These are phyloP conservation scores for Trametes villosa DNA, from an alignment of 768 basidiomycete species.

Conservation along the genomic window DNA sequence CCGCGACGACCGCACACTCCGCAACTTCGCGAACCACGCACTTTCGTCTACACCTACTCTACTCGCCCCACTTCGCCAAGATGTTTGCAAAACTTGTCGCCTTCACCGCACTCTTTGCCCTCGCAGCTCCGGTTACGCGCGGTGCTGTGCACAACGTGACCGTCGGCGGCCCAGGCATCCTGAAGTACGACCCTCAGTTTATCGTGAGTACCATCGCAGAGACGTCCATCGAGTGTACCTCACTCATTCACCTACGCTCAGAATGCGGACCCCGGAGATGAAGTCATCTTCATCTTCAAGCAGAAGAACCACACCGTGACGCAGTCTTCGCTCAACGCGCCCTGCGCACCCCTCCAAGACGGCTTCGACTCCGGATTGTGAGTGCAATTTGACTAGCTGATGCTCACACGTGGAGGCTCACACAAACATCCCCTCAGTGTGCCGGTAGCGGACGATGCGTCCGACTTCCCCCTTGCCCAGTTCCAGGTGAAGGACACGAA, in stretches of 20 bases:
- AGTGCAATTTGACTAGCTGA: constrained; percentile 26
- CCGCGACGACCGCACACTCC: not conserved
- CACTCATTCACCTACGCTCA: constrained; percentile 27
- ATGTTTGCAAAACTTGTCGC: constrained; percentile 29
- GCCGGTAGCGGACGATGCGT: constrained; percentile 48
- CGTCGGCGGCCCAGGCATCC: constrained; percentile 51
- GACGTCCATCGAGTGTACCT: too few relatives aligned
- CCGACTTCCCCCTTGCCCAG: constrained; percentile 50
- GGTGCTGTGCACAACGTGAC: constrained; percentile 47
- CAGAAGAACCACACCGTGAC: constrained; percentile 64
- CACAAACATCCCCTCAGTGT: constrained; percentile 43
- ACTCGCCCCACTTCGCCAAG: constrained; percentile 2
- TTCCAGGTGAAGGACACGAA: constrained; percentile 45
- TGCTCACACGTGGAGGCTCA: not conserved
- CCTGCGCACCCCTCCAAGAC: constrained; percentile 44
- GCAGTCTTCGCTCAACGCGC: constrained; percentile 55
- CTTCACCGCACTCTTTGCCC: constrained; percentile 29
- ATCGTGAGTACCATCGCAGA: constrained; percentile 30
- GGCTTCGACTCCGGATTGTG: constrained; percentile 68
- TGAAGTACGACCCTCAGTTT: constrained; percentile 45
- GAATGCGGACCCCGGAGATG: constrained; percentile 53
- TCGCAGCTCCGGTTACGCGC: constrained; percentile 39
- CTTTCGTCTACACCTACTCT: not conserved
- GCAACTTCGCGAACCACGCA: not conserved
- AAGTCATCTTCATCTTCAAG: constrained; percentile 53